Percentiles rank a stretch among this genome's conserved stretches.
These are phyloP conservation scores for Naganishia kalamii DNA, from an alignment of 768 basidiomycete genomes.

Conservation along the genomic window DNA sequence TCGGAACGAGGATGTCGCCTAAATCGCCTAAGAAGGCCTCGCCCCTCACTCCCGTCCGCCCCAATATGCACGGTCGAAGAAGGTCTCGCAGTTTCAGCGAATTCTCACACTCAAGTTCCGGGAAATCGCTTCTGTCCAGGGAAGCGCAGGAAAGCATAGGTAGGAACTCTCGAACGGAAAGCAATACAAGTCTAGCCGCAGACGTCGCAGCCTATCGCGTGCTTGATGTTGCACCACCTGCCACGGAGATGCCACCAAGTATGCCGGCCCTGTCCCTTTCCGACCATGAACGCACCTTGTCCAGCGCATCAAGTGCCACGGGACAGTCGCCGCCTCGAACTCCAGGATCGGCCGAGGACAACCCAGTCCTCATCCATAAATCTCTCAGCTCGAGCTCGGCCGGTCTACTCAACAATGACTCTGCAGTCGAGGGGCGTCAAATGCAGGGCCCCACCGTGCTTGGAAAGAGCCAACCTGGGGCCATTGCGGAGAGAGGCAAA, in stretches of 20 bases:
- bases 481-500: not conserved
- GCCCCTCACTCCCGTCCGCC: slow-evolving; percentile 7
- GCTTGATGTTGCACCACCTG: not conserved
- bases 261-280: slow-evolving; percentile 9
- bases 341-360: slow-evolving; percentile 18
- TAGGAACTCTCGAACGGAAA: not conserved
- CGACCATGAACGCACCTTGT: slow-evolving; percentile 21
- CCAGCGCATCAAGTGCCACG: slow-evolving; percentile 14
- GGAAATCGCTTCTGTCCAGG: not conserved
- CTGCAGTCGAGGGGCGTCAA: not conserved
- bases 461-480: not conserved
- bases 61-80: slow-evolving; percentile 2
- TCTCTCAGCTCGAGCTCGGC: slow-evolving; percentile 7
- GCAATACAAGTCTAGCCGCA: slow-evolving; percentile 13
- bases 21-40: slow-evolving; percentile 27
- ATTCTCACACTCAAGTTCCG: slow-evolving; percentile 11
- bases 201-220: slow-evolving; percentile 9
- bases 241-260: not conserved
- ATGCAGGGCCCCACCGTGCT: not conserved
- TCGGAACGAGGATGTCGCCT: slow-evolving; percentile 2
- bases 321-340: slow-evolving; percentile 22
- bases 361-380: not conserved
- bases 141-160: not conserved
- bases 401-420: not conserved
- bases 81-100: slow-evolving; percentile 25